Evolutionary conservation across 768 basidiomycete genomes (phyloP).

Genomic region (Tricholoma sp.): DNA sequence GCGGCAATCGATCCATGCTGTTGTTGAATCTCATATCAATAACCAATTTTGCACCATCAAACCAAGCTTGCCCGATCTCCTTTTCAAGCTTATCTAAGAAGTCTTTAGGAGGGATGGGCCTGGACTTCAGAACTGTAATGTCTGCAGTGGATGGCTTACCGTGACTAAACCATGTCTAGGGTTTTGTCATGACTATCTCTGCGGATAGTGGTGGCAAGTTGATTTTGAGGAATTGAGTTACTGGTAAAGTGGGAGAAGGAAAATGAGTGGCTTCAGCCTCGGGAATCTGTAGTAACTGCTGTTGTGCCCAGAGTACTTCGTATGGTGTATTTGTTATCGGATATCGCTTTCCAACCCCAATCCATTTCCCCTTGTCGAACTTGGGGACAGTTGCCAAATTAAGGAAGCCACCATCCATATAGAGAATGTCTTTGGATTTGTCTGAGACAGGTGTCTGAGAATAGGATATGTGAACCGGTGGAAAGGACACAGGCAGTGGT

Average conservation of each 20-base stretch:
- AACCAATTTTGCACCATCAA: constrained; percentile 15
- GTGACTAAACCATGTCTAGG: background rate
- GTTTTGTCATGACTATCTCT: background rate
- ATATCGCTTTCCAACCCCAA: background rate
- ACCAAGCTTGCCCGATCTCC: constrained; percentile 16
- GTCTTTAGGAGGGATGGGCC: constrained; percentile 1
- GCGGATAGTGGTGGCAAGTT: background rate
- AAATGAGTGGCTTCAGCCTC: background rate
- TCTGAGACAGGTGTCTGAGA: background rate
- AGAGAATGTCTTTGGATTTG: background rate
- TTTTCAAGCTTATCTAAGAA: constrained; percentile 1
- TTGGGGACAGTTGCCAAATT: background rate
- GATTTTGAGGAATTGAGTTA: background rate
- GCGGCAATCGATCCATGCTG: constrained; percentile 11
- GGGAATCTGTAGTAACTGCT: background rate
- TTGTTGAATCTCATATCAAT: constrained; percentile 12
- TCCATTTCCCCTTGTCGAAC: background rate
- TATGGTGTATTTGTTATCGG: background rate
- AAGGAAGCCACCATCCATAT: background rate
- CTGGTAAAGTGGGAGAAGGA: background rate
- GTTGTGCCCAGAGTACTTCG: background rate
- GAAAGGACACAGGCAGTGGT: background rate
- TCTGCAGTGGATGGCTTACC: background rate
- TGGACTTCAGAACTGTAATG: background rate
- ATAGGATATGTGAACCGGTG: background rate